Percentiles rank a stretch among this genome's conserved stretches.
phyloP scores from a whole-genome alignment of 192 early-diverging fungal genomes.

The Podila clonocystis region DNA sequence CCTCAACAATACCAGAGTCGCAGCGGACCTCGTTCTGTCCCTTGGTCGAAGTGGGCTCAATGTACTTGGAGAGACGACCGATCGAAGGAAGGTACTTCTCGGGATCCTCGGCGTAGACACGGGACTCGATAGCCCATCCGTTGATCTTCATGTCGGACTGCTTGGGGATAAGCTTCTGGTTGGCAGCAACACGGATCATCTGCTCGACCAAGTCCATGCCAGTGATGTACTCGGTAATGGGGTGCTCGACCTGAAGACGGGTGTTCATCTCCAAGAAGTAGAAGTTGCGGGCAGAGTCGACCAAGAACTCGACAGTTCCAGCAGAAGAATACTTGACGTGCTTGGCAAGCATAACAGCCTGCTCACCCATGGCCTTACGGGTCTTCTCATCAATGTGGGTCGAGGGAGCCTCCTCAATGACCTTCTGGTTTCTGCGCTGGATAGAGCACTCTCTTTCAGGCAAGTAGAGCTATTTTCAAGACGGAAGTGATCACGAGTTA shows the following conservation, averaged over 20 bases:
- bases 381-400: conserved; percentile 70
- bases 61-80: conserved; percentile 86
- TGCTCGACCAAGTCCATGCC: conserved; percentile 93
- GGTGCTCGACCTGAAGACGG: conserved; percentile 83
- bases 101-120: conserved; percentile 97
- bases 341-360: conserved; percentile 78
- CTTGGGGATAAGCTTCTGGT: conserved; percentile 71
- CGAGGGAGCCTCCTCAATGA: conserved; percentile 89
- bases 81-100: conserved; percentile 94
- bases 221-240: conserved; percentile 83
- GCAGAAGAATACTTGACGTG: conserved; percentile 80
- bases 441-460: conserved; percentile 93
- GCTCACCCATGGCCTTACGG: conserved; percentile 78
- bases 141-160: conserved; percentile 83
- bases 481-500: neutral
- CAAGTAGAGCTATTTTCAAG: conserved; percentile 67
- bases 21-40: conserved; percentile 77
- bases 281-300: conserved; percentile 77
- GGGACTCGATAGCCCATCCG: conserved; percentile 95
- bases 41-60: conserved; percentile 71
- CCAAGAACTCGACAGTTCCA: conserved; percentile 82
- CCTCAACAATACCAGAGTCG: conserved; percentile 93
- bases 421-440: conserved; percentile 85
- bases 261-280: conserved; percentile 90
- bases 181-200: conserved; percentile 94